Evolutionary conservation across 768 basidiomycete genomes (phyloP), one percentile per base, ranked within the genome.

Genomic region (Naganishia friedmannii): DNA sequence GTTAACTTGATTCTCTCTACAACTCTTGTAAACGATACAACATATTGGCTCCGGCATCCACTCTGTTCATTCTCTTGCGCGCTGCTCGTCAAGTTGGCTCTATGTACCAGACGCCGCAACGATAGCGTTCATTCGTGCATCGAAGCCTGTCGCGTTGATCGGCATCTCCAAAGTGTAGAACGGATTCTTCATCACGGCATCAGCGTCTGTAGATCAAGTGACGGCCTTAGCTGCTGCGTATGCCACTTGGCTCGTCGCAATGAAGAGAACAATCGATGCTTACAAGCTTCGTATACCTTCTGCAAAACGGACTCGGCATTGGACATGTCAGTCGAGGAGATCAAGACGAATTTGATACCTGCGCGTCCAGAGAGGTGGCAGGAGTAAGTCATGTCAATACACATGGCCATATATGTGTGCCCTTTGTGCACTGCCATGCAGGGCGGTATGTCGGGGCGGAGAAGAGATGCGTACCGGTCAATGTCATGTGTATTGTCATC

Each of bases 111-210:
- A 15, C 5, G 60, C 60, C 3, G 60, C 37, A 7, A 83, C 79
- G 21, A 82, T 73, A 0, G 66, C 71, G 21, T 74, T 71, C 66
- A 84, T 74, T 71, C 77, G 78, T 3, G 53, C 82, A 77, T 98
- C 95, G 77, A 98, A 98, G 21, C 87, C 87, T 74, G 93, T 91
- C 53, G 85, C 92, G 56, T 96, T 87, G 73, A 98, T 93, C 1
- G 96, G 96, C 95, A 98, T 99, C 80, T 98, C 96, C n/a, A 90
- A 91, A 6, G 93, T 95, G 81, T 98, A 93, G 82, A 99, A 99
- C 0, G 96, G 96, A 77, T 97, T 97, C 84, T 98, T 97, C 92
- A 97, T 95, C 67, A 93, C 93, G 0, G 90, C 88, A 77, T 98
- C 96, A 0, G 94, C 86, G 79, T 97, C 79, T 80, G 65, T 8